Evolutionary conservation across 805 yeast genomes (phyloP).

Genomic region (Ogataea pini): DNA sequence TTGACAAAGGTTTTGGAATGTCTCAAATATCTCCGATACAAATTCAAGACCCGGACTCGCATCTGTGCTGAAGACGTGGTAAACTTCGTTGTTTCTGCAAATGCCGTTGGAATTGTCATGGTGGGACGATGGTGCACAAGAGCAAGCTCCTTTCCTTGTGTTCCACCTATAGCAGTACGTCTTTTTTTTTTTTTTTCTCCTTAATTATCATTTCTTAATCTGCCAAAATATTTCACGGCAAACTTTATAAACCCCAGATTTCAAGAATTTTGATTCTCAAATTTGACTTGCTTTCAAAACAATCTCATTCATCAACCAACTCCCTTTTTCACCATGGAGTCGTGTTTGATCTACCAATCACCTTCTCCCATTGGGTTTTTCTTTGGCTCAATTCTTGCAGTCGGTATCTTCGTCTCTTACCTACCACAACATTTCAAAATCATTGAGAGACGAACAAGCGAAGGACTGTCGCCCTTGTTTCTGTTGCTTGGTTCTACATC

Average conservation of each 20-base stretch:
- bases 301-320: too few relatives aligned
- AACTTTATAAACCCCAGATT: neutral
- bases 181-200: neutral
- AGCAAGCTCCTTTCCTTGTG: neutral
- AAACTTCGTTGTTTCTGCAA: slow-evolving; percentile 77
- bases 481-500: slow-evolving; percentile 70
- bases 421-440: slow-evolving; percentile 73
- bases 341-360: slow-evolving; percentile 46
- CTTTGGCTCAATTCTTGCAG: slow-evolving; percentile 53
- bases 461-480: slow-evolving; percentile 76
- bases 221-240: slow-evolving; percentile 11
- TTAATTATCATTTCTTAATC: neutral
- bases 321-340: slow-evolving; percentile 5
- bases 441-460: slow-evolving; percentile 58
- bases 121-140: neutral
- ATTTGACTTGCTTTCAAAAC: too few relatives aligned
- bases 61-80: slow-evolving; percentile 62
- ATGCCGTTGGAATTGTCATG: slow-evolving; percentile 74
- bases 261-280: neutral
- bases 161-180: neutral
- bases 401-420: slow-evolving; percentile 71
- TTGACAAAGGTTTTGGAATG: slow-evolving; percentile 52
- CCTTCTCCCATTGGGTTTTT: slow-evolving; percentile 52
- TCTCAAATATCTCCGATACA: slow-evolving; percentile 74
- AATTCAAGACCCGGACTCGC: slow-evolving; percentile 60